Evolutionary conservation across 176 grass and related monocot species (phyloP), one percentile per base, ranked within the genome.

Genomic region (Tillandsia fasciculata): DNA sequence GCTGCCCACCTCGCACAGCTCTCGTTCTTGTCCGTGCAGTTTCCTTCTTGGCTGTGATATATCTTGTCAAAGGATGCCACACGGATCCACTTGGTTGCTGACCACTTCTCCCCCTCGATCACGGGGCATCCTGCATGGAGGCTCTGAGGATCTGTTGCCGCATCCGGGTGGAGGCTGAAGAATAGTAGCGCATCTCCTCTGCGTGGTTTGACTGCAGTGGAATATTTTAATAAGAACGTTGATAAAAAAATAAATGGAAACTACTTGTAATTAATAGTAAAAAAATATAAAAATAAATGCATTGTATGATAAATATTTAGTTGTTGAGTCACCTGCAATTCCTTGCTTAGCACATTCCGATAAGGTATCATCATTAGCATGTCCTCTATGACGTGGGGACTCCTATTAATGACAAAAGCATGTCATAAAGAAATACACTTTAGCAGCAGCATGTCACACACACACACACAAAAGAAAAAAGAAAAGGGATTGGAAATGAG

Each of bases 41-140:
- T 97, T 12, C 79, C 82, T 42, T 42, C 33, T 22, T 75, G 84
- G 4, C 49, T 28, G 9, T 80, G 64, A 50, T 85, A 82, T 23
- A 85, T 66, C 76, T 92, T 93, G 83, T 93, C 87, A 12, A 90
- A 97, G 0, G 84, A 97, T 69, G 82, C 86, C 14, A 90, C 86
- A 0, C 73, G 89, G 28, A 97, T 87, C 94, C 94, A 97, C 64
- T 97, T 97, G 6, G 89, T 97, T 28, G 94, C 94, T 0, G 77
- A 86, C 94, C 89, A 97, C 71, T 93, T 93, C 82, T 97, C 94
- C 2, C 94, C 89, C 48, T 93, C 86, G 76, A 90, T 74, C 22
- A 97, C 82, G 1, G 82, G 66, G 27, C 94, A 99, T 24, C 90
- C 90, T 26, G 82, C 87, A n/a, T 99, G 94, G 17, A 99, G 90